Conservation (phyloP, 208 protist species). For the Eutreptiella sp. region DNA sequence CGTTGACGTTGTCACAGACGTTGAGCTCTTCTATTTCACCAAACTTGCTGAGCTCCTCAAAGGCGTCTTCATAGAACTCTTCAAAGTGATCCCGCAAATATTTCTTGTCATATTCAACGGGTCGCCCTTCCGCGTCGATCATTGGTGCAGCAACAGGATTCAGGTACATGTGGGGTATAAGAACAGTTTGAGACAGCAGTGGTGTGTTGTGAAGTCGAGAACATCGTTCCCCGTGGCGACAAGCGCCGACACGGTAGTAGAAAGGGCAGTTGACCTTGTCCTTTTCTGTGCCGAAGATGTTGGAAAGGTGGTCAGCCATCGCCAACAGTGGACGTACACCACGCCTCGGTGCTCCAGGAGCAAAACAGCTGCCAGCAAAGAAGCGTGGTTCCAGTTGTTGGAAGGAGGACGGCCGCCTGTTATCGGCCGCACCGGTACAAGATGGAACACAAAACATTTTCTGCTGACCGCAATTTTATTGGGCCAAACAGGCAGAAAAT, state of each 20-base stretch:
- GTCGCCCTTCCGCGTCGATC: background rate
- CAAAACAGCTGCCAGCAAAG: no score
- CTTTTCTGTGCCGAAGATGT: conserved; percentile 23
- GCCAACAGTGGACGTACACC: no score
- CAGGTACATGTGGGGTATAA: conserved; percentile 92
- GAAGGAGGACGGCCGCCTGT: no score
- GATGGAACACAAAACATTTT: no score
- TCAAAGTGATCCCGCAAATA: conserved; percentile 88
- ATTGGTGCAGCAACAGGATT: conserved; percentile 58
- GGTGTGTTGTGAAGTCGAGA: conserved; percentile 87
- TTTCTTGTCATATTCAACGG: conserved; percentile 61
- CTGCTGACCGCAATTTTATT: no score
- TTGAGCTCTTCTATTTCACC: conserved; percentile 88
- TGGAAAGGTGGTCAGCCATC: conserved; percentile 5
- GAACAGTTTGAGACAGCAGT: conserved; percentile 80
- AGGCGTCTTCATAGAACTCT: conserved; percentile 94
- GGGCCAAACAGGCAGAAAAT: no score
- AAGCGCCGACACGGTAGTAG: conserved; percentile 96
- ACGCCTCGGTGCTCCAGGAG: no score
- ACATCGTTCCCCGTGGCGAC: conserved; percentile 92
- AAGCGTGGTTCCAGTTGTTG: no score
- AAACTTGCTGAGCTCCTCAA: conserved; percentile 63
- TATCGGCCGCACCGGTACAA: no score
- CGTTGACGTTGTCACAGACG: conserved; percentile 90
- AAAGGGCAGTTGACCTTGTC: conserved; percentile 63